Percentiles rank a stretch among this genome's conserved stretches.
phyloP scores from a whole-genome alignment of 2,329 filamentous ascomycete species.

The Volutella citrinella region DNA sequence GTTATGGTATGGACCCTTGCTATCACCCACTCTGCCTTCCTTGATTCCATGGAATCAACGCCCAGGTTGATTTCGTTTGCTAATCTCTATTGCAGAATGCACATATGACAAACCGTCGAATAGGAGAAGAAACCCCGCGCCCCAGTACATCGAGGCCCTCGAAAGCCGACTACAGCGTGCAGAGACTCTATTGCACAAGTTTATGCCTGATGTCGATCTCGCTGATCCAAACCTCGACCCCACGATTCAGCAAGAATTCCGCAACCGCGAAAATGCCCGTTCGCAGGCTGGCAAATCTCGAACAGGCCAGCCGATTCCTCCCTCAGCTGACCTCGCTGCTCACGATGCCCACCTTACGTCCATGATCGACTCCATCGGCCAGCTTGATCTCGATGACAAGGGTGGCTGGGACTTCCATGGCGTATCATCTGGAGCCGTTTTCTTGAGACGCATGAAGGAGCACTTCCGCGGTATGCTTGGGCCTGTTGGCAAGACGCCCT shows the following conservation, averaged over 20 bases:
- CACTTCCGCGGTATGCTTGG: slow-evolving; percentile 78
- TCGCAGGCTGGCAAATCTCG: slow-evolving; percentile 37
- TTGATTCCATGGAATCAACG: no score
- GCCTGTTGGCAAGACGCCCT: slow-evolving; percentile 57
- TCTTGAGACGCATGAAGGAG: slow-evolving; percentile 81
- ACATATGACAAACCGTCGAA: slow-evolving; percentile 96
- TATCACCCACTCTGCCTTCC: slow-evolving; percentile 3
- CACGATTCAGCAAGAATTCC: slow-evolving; percentile 67
- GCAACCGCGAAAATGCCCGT: slow-evolving; percentile 51
- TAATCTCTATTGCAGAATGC: slow-evolving; percentile 61
- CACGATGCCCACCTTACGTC: slow-evolving; percentile 78
- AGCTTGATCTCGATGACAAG: slow-evolving; percentile 85
- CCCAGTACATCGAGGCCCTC: slow-evolving; percentile 88
- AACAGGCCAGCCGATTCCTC: slow-evolving; percentile 37
- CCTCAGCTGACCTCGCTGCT: slow-evolving; percentile 34
- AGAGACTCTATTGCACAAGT: slow-evolving; percentile 72
- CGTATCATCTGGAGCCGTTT: slow-evolving; percentile 86
- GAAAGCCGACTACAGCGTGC: slow-evolving; percentile 81
- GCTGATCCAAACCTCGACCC: slow-evolving; percentile 82
- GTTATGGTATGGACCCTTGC: slow-evolving; percentile 68
- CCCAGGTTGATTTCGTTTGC: no score
- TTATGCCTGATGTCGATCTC: slow-evolving; percentile 81
- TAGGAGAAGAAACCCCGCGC: slow-evolving; percentile 81
- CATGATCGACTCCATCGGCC: slow-evolving; percentile 91
- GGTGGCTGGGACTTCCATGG: slow-evolving; percentile 96